Base-by-base conservation (phyloP, 2,329 filamentous ascomycete genomes). In the Dendrostoma leiphaemia region DNA sequence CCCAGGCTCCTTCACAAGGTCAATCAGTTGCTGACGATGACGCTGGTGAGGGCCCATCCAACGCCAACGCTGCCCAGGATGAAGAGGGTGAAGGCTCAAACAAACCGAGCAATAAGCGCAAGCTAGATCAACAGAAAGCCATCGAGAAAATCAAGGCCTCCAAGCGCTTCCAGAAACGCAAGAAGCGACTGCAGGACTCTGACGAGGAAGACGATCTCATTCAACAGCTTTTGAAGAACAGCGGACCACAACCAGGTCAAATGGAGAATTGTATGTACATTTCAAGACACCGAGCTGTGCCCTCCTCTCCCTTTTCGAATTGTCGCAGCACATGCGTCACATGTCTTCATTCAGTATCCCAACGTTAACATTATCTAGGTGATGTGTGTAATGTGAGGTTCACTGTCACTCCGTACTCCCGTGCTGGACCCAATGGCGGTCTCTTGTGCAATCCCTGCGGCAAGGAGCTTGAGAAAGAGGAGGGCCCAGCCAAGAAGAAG, bases 401-500 rank as follows among this genome's bases (percentile, higher is more conserved):
- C 66, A 96, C 91, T 0, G 92, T 97, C 41, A 97, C 93, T 0
- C 82, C 90, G 0, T 97, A 97, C 72, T 91, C 88, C 59, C 88
- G 91, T 60, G 82, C 86, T 26, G 91, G 89, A 0, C 88, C 90
- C 0, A 79, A 88, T n/a, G 92, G 92, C 4, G 91, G 91, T 15
- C 76, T 97, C n/a, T 76, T 97, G 2, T 97, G 93, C 67, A 79
- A 80, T 3, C 84, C 89, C 21, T 97, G 93, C 65, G 88, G 90
- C 21, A 91, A 88, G 63, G 83, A 90, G 58, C 70, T 89, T 48
- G 81, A 82, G 37, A 86, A 89, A 59, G 83, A 87, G 23, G 78
- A 83, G 53, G 86, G 88, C 57, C 73, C 77, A 19, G 56, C 59
- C 54, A 80, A 81, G 63, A 83, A 83, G 64, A 77, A 79, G 46